Conservation (phyloP, 495 filamentous ascomycete species). For the Aspergillus sclerotiicarbonarius region DNA sequence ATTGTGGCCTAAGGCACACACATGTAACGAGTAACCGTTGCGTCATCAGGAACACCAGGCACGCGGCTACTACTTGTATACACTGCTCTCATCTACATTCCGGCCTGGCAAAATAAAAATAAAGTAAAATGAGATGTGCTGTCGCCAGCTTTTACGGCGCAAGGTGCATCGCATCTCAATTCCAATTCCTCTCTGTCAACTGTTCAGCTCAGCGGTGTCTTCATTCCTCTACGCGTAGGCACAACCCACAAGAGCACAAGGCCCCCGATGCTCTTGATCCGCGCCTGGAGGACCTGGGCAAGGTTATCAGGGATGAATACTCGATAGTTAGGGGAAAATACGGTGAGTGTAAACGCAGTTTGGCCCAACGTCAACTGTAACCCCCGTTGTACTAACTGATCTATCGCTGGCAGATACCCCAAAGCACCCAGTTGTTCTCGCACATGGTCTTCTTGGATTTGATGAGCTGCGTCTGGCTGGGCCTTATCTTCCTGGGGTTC, state of each 20-base stretch:
- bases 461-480: conserved; percentile 76
- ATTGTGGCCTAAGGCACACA: background rate
- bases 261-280: conserved; percentile 45
- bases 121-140: conserved; percentile 26
- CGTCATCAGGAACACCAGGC: conserved; percentile 1
- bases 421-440: conserved; percentile 74
- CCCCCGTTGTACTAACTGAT: background rate
- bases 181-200: background rate
- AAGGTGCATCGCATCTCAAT: background rate
- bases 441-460: conserved; percentile 91
- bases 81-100: background rate
- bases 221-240: conserved; percentile 9
- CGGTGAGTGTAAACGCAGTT: conserved; percentile 42
- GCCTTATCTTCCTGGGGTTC: conserved; percentile 67
- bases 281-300: conserved; percentile 60
- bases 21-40: background rate
- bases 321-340: conserved; percentile 68
- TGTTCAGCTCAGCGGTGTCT: conserved; percentile 12
- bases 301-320: conserved; percentile 74
- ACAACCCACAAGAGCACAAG: conserved; percentile 10
- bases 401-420: conserved; percentile 46
- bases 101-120: background rate
- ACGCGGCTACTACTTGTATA: background rate
- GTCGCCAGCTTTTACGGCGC: conserved; percentile 6
- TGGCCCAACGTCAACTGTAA: background rate